A percentile compares a stretch with the other conserved stretches of the same genome.
phyloP scores from a whole-genome alignment of 2,329 filamentous ascomycete species.

The Cladosporium sp. region DNA sequence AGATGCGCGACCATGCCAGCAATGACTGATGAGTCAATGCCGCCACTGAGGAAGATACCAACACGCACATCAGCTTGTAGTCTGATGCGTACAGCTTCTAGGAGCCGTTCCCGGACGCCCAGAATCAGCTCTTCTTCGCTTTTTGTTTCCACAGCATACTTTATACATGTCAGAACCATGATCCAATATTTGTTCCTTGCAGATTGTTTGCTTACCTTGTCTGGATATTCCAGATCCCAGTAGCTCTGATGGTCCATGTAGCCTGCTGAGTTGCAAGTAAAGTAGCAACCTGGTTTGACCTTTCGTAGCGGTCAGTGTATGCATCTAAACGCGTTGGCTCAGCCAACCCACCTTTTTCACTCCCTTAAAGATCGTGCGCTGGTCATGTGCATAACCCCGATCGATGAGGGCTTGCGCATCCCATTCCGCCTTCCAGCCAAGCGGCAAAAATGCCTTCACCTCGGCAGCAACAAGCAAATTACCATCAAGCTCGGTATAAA shows the following conservation, averaged over 20 bases:
- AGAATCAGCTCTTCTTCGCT: constrained; percentile 48
- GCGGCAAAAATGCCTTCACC: constrained; percentile 48
- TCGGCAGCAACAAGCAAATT: constrained; percentile 47
- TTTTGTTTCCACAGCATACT: constrained; percentile 35
- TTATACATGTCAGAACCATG: background rate
- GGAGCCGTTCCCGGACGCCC: constrained; percentile 46
- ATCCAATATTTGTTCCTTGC: too few relatives aligned
- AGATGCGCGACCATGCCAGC: constrained; percentile 54
- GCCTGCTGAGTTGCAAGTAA: constrained; percentile 38
- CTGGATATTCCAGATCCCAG: constrained; percentile 50
- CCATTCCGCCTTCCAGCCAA: constrained; percentile 53
- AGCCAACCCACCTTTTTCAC: constrained; percentile 30
- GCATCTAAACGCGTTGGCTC: background rate
- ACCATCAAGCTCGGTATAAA: constrained; percentile 40
- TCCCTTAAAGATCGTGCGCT: constrained; percentile 48
- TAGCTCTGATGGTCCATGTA: constrained; percentile 42
- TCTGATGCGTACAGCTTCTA: constrained; percentile 50
- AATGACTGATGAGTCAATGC: constrained; percentile 54
- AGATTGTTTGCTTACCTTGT: constrained; percentile 36
- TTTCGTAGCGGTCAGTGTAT: constrained; percentile 22
- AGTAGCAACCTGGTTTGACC: constrained; percentile 42
- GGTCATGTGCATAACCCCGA: constrained; percentile 41
- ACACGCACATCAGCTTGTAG: constrained; percentile 56
- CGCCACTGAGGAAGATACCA: constrained; percentile 54
- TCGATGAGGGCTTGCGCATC: constrained; percentile 46